phyloP scores from a whole-genome alignment of 768 basidiomycete genomes.

The Hysterangium stoloniferum region DNA sequence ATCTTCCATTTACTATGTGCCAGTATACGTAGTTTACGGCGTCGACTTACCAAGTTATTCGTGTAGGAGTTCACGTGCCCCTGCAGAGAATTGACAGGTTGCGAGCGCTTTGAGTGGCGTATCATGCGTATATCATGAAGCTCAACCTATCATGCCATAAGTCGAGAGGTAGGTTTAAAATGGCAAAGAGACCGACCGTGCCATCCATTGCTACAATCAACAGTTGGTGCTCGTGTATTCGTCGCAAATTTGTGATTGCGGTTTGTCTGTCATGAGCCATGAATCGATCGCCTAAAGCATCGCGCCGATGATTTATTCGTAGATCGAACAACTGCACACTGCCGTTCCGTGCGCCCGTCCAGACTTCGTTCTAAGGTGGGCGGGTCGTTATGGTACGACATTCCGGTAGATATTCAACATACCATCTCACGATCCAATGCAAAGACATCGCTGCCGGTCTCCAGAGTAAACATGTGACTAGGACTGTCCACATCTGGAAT shows the following conservation, averaged over 20 bases:
- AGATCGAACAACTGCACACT: constrained; percentile 50
- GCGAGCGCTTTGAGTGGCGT: constrained; percentile 16
- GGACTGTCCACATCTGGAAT: constrained; percentile 42
- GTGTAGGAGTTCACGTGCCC: constrained; percentile 56
- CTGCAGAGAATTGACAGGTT: constrained; percentile 39
- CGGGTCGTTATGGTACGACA: not conserved
- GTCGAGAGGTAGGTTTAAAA: not conserved
- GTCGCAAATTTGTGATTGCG: constrained; percentile 47
- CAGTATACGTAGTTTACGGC: too few relatives aligned
- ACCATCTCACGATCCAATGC: constrained; percentile 49
- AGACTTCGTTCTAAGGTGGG: constrained; percentile 37
- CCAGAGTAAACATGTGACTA: constrained; percentile 30
- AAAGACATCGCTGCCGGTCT: constrained; percentile 58
- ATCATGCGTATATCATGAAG: constrained; percentile 57
- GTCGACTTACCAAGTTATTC: constrained; percentile 45
- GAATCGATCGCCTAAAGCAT: constrained; percentile 35
- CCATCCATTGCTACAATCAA: constrained; percentile 55
- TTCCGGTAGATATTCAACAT: constrained; percentile 8
- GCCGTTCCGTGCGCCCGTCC: constrained; percentile 56
- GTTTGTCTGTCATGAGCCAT: constrained; percentile 21
- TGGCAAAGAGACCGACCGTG: constrained; percentile 33
- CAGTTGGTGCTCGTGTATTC: constrained; percentile 43
- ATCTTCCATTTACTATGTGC: too few relatives aligned
- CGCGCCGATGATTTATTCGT: constrained; percentile 33
- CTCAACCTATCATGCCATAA: constrained; percentile 36